These are phyloP conservation scores for Neurospora discreta DNA, from an alignment of 495 filamentous ascomycete species.

Conservation along the genomic window DNA sequence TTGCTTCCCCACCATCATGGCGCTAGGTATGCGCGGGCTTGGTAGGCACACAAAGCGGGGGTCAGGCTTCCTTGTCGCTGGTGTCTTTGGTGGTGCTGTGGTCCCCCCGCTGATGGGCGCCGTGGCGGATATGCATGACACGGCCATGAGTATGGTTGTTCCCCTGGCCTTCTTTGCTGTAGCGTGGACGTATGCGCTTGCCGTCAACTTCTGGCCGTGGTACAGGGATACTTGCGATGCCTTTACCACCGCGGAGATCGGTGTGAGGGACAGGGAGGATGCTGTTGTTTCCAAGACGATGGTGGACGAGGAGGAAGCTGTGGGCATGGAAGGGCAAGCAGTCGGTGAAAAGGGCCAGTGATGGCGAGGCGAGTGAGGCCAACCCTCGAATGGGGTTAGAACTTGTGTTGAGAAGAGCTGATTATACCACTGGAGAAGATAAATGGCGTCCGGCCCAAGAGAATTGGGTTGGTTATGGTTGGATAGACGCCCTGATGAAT, in stretches of 20 bases:
- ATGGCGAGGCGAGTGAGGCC: neutral
- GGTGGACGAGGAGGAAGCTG: constrained; percentile 18
- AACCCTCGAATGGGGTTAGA: neutral
- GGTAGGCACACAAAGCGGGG: constrained; percentile 62
- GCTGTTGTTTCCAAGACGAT: constrained; percentile 16
- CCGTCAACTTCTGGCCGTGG: constrained; percentile 48
- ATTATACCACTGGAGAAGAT: neutral
- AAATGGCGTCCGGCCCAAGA: neutral
- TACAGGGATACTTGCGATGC: constrained; percentile 51
- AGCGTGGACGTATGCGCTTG: constrained; percentile 26
- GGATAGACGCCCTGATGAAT: neutral
- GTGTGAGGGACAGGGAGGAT: constrained; percentile 21
- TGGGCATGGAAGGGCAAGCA: constrained; percentile 2
- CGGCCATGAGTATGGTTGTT: constrained; percentile 33
- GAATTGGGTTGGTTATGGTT: neutral
- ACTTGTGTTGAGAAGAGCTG: neutral
- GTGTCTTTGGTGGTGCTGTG: constrained; percentile 52
- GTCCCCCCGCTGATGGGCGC: constrained; percentile 53
- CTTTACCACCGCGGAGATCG: constrained; percentile 43
- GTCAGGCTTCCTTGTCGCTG: constrained; percentile 51
- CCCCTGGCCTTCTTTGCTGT: constrained; percentile 29
- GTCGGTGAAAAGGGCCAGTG: neutral
- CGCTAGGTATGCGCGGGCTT: constrained; percentile 55
- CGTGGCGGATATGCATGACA: constrained; percentile 35
- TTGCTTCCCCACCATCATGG: constrained; percentile 63